These are phyloP conservation scores for Rhododendron kiyosumense DNA, from an alignment of 148 eudicot species.

Conservation along the genomic window DNA sequence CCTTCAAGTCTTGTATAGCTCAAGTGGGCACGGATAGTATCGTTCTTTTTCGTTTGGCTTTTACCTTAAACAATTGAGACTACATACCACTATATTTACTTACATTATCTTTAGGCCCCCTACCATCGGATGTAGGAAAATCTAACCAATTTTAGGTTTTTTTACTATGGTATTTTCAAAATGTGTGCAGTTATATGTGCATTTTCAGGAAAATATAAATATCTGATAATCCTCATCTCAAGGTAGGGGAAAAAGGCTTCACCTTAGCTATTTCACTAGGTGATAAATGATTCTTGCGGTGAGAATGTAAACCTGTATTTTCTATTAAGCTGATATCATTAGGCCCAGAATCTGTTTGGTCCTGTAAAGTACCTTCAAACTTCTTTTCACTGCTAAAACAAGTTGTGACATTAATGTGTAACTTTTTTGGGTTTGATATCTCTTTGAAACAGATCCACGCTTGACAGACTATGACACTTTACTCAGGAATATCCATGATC, in stretches of 20 bases:
- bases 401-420: background rate
- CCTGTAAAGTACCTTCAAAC: background rate
- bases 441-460: conserved; percentile 64
- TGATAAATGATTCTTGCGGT: background rate
- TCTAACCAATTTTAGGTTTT: background rate
- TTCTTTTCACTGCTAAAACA: background rate
- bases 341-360: background rate
- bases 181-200: background rate
- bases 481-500: conserved; percentile 73
- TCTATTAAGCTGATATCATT: background rate
- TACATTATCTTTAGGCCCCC: background rate
- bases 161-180: background rate
- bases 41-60: background rate
- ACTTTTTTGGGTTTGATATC: background rate
- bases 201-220: background rate
- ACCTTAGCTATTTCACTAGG: background rate
- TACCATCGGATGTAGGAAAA: background rate
- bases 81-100: background rate
- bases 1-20: background rate
- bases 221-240: background rate
- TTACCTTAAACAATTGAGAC: background rate
- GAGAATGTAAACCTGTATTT: background rate
- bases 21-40: background rate
- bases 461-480: conserved; percentile 89
- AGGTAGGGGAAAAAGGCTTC: background rate